phyloP scores from a whole-genome alignment of 306 rosid genomes.

The Hippophae tibetana region DNA sequence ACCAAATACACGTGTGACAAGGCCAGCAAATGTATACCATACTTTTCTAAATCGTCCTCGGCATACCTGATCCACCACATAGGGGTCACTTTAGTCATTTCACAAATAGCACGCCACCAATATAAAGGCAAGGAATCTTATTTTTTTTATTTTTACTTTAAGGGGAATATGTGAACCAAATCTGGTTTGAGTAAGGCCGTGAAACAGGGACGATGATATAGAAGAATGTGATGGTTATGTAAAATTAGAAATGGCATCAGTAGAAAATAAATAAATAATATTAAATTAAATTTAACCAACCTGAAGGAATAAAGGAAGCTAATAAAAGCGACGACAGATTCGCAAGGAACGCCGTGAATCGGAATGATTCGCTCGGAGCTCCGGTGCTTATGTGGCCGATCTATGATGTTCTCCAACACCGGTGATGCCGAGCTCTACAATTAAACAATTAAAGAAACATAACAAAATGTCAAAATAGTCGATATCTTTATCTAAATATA shows the following conservation, averaged over 20 bases:
- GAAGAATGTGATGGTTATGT: too few species aligned
- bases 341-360: slow-evolving; percentile 74
- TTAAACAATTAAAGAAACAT: not conserved
- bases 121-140: not conserved
- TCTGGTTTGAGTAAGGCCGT: too few species aligned
- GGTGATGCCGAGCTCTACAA: slow-evolving; percentile 64
- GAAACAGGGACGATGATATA: too few species aligned
- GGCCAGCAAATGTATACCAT: slow-evolving; percentile 68
- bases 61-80: slow-evolving; percentile 31
- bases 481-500: not conserved
- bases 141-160: too few species aligned
- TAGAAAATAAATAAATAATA: not conserved
- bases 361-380: slow-evolving; percentile 49
- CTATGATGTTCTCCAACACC: slow-evolving; percentile 58
- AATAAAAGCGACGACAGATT: slow-evolving; percentile 60
- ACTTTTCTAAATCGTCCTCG: slow-evolving; percentile 56
- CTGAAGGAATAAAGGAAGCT: slow-evolving; percentile 61
- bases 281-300: slow-evolving; percentile 16
- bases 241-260: too few species aligned
- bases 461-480: slow-evolving; percentile 1
- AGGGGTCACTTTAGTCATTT: slow-evolving; percentile 29
- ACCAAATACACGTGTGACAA: slow-evolving; percentile 79
- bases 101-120: not conserved
- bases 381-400: slow-evolving; percentile 55
- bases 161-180: too few species aligned